Evolutionary conservation across 768 basidiomycete species (phyloP).

Genomic region (Lepiota brunneoincarnata): DNA sequence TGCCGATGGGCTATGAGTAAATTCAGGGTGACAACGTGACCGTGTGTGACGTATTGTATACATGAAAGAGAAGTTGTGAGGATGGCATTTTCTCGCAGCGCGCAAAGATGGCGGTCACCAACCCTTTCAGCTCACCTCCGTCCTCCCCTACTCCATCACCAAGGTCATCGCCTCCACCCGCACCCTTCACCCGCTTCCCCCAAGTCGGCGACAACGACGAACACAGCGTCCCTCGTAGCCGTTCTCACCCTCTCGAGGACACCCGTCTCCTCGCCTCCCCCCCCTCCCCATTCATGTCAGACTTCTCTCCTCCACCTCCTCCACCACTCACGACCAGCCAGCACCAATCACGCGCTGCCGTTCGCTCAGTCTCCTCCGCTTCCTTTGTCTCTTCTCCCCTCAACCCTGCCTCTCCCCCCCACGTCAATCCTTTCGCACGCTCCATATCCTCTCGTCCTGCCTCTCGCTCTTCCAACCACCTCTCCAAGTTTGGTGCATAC

Average conservation of each 20-base stretch:
- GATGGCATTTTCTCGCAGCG: not conserved
- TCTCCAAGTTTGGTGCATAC: constrained; percentile 6
- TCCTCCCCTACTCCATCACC: too few species aligned
- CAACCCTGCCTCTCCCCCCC: constrained; percentile 36
- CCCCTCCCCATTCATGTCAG: not conserved
- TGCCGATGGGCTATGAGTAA: not conserved
- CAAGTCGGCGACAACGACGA: not conserved
- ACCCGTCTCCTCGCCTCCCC: constrained; percentile 14
- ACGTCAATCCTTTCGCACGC: constrained; percentile 15
- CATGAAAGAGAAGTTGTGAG: too few species aligned
- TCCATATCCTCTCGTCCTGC: constrained; percentile 12
- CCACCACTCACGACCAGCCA: constrained; percentile 5
- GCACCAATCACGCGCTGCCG: constrained; percentile 6
- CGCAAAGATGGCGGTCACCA: too few species aligned
- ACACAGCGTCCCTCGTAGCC: not conserved
- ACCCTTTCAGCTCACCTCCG: not conserved
- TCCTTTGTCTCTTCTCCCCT: constrained; percentile 51
- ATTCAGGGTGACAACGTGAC: not conserved
- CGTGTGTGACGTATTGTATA: not conserved
- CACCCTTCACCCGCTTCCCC: too few species aligned
- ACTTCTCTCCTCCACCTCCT: not conserved
- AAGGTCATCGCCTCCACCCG: too few species aligned
- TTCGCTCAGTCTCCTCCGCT: constrained; percentile 8
- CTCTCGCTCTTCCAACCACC: constrained; percentile 3
- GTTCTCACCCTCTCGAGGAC: constrained; percentile 11